Evolutionary conservation across 441 rosid species (phyloP).

Genomic region (Aquilaria agallochum): DNA sequence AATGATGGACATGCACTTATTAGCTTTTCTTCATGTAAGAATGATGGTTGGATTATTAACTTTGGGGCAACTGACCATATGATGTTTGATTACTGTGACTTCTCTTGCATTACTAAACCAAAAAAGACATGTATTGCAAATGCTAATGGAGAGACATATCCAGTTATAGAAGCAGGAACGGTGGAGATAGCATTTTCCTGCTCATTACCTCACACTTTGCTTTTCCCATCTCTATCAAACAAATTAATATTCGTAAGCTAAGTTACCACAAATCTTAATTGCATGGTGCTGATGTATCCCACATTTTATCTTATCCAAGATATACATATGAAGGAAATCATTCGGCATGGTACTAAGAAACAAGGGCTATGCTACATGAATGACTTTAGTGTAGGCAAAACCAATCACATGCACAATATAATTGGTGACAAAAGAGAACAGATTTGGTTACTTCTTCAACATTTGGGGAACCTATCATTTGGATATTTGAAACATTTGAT

Average conservation of each 20-base stretch:
- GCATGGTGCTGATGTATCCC: neutral
- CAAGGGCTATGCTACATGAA: too few species aligned
- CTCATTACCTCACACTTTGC: neutral
- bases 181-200: neutral
- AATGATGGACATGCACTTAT: too few species aligned
- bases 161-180: neutral
- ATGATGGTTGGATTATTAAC: neutral
- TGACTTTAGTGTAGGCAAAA: neutral
- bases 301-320: neutral
- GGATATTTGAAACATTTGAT: neutral
- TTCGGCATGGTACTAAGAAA: too few species aligned
- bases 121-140: neutral
- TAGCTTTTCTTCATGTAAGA: too few species aligned
- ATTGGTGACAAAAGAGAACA: too few species aligned
- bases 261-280: neutral
- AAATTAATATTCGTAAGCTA: neutral
- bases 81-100: neutral
- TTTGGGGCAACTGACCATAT: neutral
- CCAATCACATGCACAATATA: neutral
- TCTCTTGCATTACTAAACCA: neutral
- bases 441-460: neutral
- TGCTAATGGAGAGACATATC: neutral
- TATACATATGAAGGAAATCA: too few species aligned
- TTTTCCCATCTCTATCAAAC: neutral
- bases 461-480: neutral